phyloP scores from a whole-genome alignment of 2,329 filamentous ascomycete species.

The Nothopassalora personata region DNA sequence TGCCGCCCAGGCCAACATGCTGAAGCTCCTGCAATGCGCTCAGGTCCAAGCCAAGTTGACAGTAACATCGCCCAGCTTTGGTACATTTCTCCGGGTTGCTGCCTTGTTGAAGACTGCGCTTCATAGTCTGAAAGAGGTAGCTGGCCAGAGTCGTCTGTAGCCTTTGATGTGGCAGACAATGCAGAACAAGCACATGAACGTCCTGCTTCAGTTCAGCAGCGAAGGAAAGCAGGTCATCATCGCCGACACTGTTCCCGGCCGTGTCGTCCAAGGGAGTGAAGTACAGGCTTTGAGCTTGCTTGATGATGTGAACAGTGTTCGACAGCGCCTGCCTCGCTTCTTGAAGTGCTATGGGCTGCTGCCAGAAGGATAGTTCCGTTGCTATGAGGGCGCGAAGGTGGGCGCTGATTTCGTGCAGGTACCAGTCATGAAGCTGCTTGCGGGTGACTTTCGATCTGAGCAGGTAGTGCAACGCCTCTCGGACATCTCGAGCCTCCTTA shows the following conservation, averaged over 20 bases:
- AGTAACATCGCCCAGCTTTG: slow-evolving; percentile 35
- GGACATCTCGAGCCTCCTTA: slow-evolving; percentile 10
- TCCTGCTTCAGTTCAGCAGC: slow-evolving; percentile 9
- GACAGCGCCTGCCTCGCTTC: slow-evolving; percentile 32
- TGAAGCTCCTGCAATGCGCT: slow-evolving; percentile 39
- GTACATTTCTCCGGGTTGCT: slow-evolving; percentile 34
- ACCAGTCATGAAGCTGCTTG: slow-evolving; percentile 42
- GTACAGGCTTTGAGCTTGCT: slow-evolving; percentile 36
- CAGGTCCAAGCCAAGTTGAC: slow-evolving; percentile 21
- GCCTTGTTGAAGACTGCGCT: slow-evolving; percentile 11
- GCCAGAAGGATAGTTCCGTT: slow-evolving; percentile 22
- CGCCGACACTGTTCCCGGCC: too few species aligned
- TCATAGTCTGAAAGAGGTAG: slow-evolving; percentile 25
- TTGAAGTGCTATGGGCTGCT: slow-evolving; percentile 19
- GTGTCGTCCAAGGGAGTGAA: not conserved
- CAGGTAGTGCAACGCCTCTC: slow-evolving; percentile 13
- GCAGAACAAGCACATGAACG: slow-evolving; percentile 24
- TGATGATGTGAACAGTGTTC: slow-evolving; percentile 34
- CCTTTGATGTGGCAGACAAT: slow-evolving; percentile 26
- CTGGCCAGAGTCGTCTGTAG: slow-evolving; percentile 23
- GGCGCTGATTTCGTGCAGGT: slow-evolving; percentile 38
- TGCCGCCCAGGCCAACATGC: slow-evolving; percentile 63
- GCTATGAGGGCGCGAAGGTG: slow-evolving; percentile 37
- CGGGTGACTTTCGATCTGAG: slow-evolving; percentile 7
- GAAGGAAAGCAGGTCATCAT: slow-evolving; percentile 1